Evolutionary conservation across 2,329 filamentous ascomycete genomes (phyloP), one percentile per base, ranked within the genome.

Genomic region (Ophioceras dolichostomum): DNA sequence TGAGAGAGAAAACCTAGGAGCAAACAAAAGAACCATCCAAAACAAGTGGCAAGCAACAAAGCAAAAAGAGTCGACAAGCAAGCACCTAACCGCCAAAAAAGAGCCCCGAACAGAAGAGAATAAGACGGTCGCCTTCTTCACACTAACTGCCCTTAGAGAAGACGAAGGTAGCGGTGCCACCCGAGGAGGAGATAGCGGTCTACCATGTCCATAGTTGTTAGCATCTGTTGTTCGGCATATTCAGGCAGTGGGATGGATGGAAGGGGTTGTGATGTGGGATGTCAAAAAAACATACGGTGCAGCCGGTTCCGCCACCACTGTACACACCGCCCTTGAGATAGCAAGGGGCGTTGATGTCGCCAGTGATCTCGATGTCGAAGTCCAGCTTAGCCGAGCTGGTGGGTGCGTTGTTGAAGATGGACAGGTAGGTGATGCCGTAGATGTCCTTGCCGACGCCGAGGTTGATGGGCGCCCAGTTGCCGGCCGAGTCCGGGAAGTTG

Each of bases 231-330:
- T n/a, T n/a, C 10, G 19, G 13, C 3, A 3, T n/a, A 6, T 4
- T 34, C 12, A 20, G 18, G 12, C 16, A 1, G 29, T n/a, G n/a
- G 3, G 6, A 16, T 6, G 17, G 4, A 7, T 10, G 8, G 14
- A 6, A 2, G 6, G 26, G 5, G 19, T 73, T n/a, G n/a, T n/a
- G n/a, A n/a, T n/a, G n/a, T n/a, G n/a, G n/a, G n/a, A n/a, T n/a
- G n/a, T n/a, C n/a, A n/a, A n/a, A n/a, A n/a, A n/a, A n/a, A n/a
- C 83, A 71, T 77, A 91, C 85, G 36, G 86, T 94, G 75, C 86
- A 94, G 42, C 86, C 85, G 43, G 62, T 67, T 41, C 59, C 54
- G 45, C 70, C 70, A 45, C 67, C 69, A 26, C 61, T 56, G 64
- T 79, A 91, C 43, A 64, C 48, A 39, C 80, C 79, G 43, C 76